Percentiles rank a stretch among this genome's conserved stretches.
phyloP scores from a whole-genome alignment of 106 monocot species.

The Gastrodia elata region DNA sequence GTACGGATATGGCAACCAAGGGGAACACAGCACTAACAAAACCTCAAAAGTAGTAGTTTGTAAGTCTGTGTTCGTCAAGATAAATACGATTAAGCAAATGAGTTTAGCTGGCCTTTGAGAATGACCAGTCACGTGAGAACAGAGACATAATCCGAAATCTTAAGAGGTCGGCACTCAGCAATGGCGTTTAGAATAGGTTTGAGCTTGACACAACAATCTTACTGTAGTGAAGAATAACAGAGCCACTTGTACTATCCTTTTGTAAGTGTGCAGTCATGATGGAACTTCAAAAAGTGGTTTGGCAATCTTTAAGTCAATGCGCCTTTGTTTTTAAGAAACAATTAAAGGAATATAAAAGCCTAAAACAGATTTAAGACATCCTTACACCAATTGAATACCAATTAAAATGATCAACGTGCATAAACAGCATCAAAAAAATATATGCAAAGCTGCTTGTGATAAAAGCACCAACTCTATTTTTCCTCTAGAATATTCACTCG shows the following conservation, averaged over 20 bases:
- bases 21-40: neutral
- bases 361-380: neutral
- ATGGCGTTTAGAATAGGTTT: too few relatives aligned
- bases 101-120: too few relatives aligned
- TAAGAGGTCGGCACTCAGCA: too few relatives aligned
- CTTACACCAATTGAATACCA: neutral
- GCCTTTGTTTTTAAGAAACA: neutral
- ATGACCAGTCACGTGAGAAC: too few relatives aligned
- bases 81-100: too few relatives aligned
- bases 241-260: too few relatives aligned
- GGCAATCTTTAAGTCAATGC: too few relatives aligned
- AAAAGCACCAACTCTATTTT: neutral
- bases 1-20: neutral
- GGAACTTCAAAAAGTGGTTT: too few relatives aligned
- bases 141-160: too few relatives aligned
- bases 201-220: too few relatives aligned
- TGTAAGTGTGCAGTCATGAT: too few relatives aligned
- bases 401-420: neutral
- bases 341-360: neutral
- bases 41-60: neutral
- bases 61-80: neutral
- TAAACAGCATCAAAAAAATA: neutral
- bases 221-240: too few relatives aligned
- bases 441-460: neutral
- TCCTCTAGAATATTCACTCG: neutral